Evolutionary conservation across 805 yeast genomes (phyloP), one percentile per base, ranked within the genome.

Genomic region (Wickerhamomyces kurtzmanii): DNA sequence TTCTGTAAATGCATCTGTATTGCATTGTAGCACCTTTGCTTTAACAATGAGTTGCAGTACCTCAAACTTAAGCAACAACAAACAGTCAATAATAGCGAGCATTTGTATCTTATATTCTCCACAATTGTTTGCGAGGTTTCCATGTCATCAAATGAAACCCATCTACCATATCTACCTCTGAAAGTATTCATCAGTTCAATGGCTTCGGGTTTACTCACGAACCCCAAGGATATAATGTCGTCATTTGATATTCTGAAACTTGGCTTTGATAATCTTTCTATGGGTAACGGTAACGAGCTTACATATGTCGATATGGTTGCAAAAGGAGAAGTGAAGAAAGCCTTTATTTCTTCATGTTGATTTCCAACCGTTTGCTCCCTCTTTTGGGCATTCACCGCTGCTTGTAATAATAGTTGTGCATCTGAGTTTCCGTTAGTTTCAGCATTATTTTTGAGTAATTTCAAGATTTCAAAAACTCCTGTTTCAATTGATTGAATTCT

Each of bases 141-240:
- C 10, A 55, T 56, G 17, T 65, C 65, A 0, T 87, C 85, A 28
- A 81, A 71, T 30, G 81, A 71, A 4, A 79, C 73, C 93, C 93
- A 82, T 17, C 84, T 62, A 5, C 86, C 84, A 43, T 75, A 81
- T 41, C 78, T 65, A 27, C 73, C 69, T 23, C 79, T 56, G 45
- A 81, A 82, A 26, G 66, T 68, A 29, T 61, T 62, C 37, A 81
- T 51, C 22, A 80, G 49, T 12, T 58, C 57, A 6, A 63, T 38
- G 0, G 72, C 71, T 37, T 76, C 74, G 3, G 52, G 48, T 22
- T 59, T 40, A 1, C 70, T 42, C 11, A 82, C 40, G 5, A 78
- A 51, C 2, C 71, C 70, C 15, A 66, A 40, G 3, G 67, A 39
- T 3, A 81, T 56, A 3, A 78, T 48, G 42, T 78, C 83, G 38